Evolutionary conservation across 1,284 basidiomycete genomes (phyloP), one percentile per base, ranked within the genome.

Genomic region (Boletus albobrunnescens): DNA sequence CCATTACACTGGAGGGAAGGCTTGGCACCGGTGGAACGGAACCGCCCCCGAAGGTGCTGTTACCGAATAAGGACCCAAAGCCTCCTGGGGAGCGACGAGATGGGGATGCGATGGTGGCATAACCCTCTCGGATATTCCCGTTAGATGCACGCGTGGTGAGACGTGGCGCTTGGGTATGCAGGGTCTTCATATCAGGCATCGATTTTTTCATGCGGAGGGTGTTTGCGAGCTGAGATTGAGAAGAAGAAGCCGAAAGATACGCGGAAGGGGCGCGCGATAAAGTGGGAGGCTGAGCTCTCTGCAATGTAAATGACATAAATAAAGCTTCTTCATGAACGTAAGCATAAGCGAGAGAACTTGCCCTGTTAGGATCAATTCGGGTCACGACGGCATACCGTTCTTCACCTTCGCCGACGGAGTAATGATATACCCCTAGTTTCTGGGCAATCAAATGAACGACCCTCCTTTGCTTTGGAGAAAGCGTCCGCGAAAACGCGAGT

Each of bases 401-500:
- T 11, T 96, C 94, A 27, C 91, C 92, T 60, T 93, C 91, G 11
- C 94, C 95, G 32, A 94, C 81, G 24, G 91, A 94, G 57, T 93
- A 91, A 67, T 97, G 94, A 65, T 89, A 94, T 20, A 99, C 85
- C 44, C 91, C 92, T 14, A 99, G 77, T 71, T 93, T 96, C 70
- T 95, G 92, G 3, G 96, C 94, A 44, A 99, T 89, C 46, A 98
- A 77, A 67, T 99, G 95, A 16, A 99, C 95, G 16, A 94, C 87
- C 52, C 94, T 77, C 44, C 95, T 75, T 68, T 98, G 94, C 62
- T 88, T 87, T 14, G 92, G 80, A 17, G 81, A 78, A 16, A 98
- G 78, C 16, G 85, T 86, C 52, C 91, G 76, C 27, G 94, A 94
- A 67, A 99, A 98, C 5, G 93, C 90, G 33, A 99, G 82, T 69